Evolutionary conservation across 768 basidiomycete genomes (phyloP), one percentile per base, ranked within the genome.

Genomic region (Kwoniella dendrophila): DNA sequence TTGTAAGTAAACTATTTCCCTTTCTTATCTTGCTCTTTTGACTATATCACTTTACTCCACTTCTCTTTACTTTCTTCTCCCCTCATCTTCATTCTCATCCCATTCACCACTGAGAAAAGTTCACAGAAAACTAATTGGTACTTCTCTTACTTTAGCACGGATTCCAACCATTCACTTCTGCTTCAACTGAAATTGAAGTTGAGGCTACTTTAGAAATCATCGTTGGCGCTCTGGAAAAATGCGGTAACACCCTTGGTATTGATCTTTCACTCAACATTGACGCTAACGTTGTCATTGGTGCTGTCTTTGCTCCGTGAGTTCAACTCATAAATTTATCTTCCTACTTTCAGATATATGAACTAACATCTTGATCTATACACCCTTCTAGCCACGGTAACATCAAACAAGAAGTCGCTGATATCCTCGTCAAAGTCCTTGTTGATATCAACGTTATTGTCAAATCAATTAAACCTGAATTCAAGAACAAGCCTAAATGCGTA

Each of bases 221-320:
- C 49, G 56, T 63, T 26, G 62, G 51, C 34, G 62, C 62, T 36
- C 51, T 63, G 24, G 62, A 56, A 16, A 34, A 57, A 33, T 49
- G 47, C 54, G 55, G 62, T 38, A 49, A 57, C 22, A 48, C 40
- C 27, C 43, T 63, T 29, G 56, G 56, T 54, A 49, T 63, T 33
- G 50, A 63, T 32, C 44, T 63, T 43, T 36, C 27, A 6, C 20
- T 58, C 30, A 47, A n/a, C 27, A 32, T 58, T 40, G 56, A 63
- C 29, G 48, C 58, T 33, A 50, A 50, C 29, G 55, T 50, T 10
- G 43, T 45, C 29, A 4, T 63, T 34, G 57, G 57, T 26, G 55
- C 55, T 26, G 32, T 56, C 27, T 45, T 56, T 33, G 33, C 27
- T 44, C 27, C 43, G 55, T 56, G 26, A 56, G 41, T 32, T 33